These are phyloP conservation scores for Trichoderma erinaceum DNA, from an alignment of 495 filamentous ascomycete genomes.

Conservation along the genomic window DNA sequence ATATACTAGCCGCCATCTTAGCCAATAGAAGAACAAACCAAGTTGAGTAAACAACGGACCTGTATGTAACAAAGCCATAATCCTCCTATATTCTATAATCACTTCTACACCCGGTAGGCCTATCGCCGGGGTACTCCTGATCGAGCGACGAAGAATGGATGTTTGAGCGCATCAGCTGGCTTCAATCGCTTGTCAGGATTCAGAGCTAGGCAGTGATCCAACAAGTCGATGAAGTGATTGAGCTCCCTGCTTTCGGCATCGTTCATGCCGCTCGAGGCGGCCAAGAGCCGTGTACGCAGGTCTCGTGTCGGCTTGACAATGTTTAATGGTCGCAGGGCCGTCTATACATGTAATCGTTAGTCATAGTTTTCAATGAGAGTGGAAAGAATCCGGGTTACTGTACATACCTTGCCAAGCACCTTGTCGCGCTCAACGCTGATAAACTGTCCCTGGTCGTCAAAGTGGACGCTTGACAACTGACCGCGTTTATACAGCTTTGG, in stretches of 20 bases:
- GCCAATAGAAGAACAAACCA: neutral
- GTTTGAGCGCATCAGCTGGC: constrained; percentile 77
- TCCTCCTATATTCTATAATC: neutral
- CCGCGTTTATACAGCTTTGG: constrained; percentile 79
- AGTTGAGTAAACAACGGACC: neutral
- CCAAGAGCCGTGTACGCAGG: constrained; percentile 67
- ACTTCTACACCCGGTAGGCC: neutral
- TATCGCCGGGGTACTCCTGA: neutral
- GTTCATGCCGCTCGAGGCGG: constrained; percentile 64
- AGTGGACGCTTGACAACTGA: constrained; percentile 66
- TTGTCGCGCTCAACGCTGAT: constrained; percentile 79
- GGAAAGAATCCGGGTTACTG: constrained; percentile 1
- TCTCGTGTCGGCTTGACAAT: constrained; percentile 79
- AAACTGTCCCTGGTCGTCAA: constrained; percentile 84
- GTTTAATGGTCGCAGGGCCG: constrained; percentile 59
- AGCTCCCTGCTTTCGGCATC: constrained; percentile 74
- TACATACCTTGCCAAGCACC: constrained; percentile 66
- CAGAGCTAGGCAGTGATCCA: constrained; percentile 79
- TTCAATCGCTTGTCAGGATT: constrained; percentile 93
- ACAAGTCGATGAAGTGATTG: constrained; percentile 71
- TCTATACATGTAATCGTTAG: constrained; percentile 32
- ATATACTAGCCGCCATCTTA: neutral
- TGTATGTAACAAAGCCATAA: neutral
- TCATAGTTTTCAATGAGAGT: neutral
- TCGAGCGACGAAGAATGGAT: constrained; percentile 58